Evolutionary conservation across 1,284 basidiomycete genomes (phyloP).

Genomic region (Ceratobasidium sp.): DNA sequence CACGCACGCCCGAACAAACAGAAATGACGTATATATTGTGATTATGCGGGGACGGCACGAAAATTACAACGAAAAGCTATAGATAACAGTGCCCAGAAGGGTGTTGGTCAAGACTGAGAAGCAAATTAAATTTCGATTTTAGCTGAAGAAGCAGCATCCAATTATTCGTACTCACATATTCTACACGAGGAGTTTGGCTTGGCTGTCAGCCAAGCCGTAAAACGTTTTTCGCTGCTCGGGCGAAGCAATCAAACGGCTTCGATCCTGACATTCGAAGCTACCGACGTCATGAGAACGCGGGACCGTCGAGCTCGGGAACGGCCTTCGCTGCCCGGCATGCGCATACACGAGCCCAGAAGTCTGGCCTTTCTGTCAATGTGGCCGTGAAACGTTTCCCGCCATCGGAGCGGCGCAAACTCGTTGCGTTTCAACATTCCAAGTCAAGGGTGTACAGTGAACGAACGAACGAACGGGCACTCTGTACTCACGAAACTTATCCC

Average conservation of each 20-base stretch:
- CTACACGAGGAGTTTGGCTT: too few species aligned
- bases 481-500: neutral
- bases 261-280: neutral
- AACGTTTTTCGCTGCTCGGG: neutral
- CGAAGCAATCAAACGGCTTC: neutral
- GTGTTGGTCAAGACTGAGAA: too few species aligned
- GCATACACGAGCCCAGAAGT: neutral
- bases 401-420: neutral
- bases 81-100: too few species aligned
- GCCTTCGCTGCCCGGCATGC: neutral
- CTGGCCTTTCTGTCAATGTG: neutral
- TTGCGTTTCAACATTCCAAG: neutral
- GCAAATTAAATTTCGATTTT: too few species aligned
- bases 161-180: too few species aligned
- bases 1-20: too few species aligned
- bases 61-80: too few species aligned
- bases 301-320: neutral
- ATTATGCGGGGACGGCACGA: too few species aligned
- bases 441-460: neutral
- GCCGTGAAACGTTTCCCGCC: neutral
- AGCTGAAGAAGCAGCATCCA: too few species aligned
- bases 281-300: neutral
- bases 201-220: neutral
- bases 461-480: neutral
- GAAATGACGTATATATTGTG: too few species aligned